A percentile compares a stretch with the other conserved stretches of the same genome.
These are phyloP conservation scores for Marchantia polymorpha DNA, from an alignment of 225 moss, liverwort and hornwort species.

Conservation along the genomic window DNA sequence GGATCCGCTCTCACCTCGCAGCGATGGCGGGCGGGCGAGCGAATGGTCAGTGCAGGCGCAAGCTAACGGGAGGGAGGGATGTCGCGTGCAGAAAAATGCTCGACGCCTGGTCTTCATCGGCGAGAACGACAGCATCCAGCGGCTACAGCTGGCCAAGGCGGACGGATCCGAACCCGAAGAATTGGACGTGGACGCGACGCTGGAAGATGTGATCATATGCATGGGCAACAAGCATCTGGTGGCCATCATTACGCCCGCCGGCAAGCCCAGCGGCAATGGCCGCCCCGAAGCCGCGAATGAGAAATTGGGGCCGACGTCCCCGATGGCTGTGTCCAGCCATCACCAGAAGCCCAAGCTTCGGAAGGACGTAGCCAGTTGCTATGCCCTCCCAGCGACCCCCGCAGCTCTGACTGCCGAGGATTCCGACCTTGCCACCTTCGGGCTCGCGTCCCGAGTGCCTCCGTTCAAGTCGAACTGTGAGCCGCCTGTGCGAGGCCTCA, in stretches of 20 bases:
- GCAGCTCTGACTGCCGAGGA: conserved; percentile 17
- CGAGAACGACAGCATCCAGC: conserved; percentile 65
- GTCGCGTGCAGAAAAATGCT: conserved; percentile 60
- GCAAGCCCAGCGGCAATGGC: conserved; percentile 12
- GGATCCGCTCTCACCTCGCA: too few relatives aligned
- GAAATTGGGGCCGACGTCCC: conserved; percentile 40
- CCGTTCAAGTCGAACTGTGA: conserved; percentile 35
- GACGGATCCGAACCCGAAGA: conserved; percentile 89
- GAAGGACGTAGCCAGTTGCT: conserved; percentile 27
- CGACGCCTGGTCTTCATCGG: conserved; percentile 67
- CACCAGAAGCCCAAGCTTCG: conserved; percentile 41
- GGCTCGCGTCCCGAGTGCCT: conserved; percentile 28
- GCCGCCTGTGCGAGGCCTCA: conserved; percentile 36
- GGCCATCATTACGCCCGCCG: conserved; percentile 61
- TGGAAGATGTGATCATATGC: conserved; percentile 89
- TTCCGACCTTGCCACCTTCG: conserved; percentile 19
- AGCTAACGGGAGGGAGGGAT: background rate
- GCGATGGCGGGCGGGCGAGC: too few relatives aligned
- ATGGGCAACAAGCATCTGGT: conserved; percentile 85
- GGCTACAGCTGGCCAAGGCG: conserved; percentile 75
- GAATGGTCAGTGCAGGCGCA: background rate
- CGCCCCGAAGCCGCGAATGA: conserved; percentile 40
- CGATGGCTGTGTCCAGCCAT: conserved; percentile 22
- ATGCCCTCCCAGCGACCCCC: conserved; percentile 24
- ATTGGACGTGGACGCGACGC: conserved; percentile 83